Evolutionary conservation across 192 early-diverging fungal species (phyloP).

Genomic region (Obelidium mucronatum): DNA sequence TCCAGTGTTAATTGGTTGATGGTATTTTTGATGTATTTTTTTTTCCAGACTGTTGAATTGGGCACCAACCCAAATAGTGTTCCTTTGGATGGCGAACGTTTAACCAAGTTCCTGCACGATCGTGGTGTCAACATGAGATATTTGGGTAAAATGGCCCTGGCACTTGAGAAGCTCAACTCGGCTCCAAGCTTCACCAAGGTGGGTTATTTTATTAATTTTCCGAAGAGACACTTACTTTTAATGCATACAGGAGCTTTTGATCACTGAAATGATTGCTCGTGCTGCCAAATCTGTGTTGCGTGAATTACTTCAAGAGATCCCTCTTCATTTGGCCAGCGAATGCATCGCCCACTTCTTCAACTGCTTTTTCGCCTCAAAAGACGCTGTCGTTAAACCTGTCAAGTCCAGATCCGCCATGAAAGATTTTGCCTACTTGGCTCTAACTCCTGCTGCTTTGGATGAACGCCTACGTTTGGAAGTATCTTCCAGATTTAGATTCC

Average conservation of each 20-base stretch:
- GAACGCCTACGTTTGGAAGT: slow-evolving; percentile 70
- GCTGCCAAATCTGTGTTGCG: slow-evolving; percentile 87
- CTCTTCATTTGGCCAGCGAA: slow-evolving; percentile 65
- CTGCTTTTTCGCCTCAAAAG: slow-evolving; percentile 72
- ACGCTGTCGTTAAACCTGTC: neutral
- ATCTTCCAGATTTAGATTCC: slow-evolving; percentile 76
- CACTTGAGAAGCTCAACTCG: slow-evolving; percentile 59
- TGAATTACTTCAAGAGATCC: slow-evolving; percentile 60
- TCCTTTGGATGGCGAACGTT: slow-evolving; percentile 78
- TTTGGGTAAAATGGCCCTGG: slow-evolving; percentile 76
- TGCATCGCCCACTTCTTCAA: slow-evolving; percentile 84
- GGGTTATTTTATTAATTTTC: neutral
- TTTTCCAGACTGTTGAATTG: slow-evolving; percentile 44
- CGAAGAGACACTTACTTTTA: neutral
- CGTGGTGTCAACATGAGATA: slow-evolving; percentile 99
- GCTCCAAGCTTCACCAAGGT: neutral
- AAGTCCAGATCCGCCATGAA: slow-evolving; percentile 30
- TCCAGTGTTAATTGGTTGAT: slow-evolving; percentile 39
- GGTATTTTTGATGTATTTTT: slow-evolving; percentile 7
- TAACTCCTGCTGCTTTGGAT: slow-evolving; percentile 72
- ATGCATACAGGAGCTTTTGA: slow-evolving; percentile 64
- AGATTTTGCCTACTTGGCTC: slow-evolving; percentile 47
- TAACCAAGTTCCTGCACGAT: slow-evolving; percentile 87
- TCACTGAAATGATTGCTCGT: slow-evolving; percentile 90
- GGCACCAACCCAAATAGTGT: slow-evolving; percentile 41